A percentile compares a stretch with the other conserved stretches of the same genome.
These are phyloP conservation scores for Trichoderma brevicompactum DNA, from an alignment of 2,329 filamentous ascomycete species.

Conservation along the genomic window DNA sequence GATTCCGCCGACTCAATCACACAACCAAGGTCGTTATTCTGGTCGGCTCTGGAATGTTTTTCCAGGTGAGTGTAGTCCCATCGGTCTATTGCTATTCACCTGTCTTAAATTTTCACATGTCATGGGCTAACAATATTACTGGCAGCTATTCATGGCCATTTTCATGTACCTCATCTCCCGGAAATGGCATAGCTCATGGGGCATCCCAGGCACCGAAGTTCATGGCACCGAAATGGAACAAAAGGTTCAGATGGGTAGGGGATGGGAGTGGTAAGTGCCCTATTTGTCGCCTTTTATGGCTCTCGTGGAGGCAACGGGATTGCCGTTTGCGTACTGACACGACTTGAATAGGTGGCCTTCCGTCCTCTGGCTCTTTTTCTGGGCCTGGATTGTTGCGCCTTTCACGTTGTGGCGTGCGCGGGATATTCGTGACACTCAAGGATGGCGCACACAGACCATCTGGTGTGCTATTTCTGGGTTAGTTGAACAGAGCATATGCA, in stretches of 20 bases:
- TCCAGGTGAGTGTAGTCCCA: slow-evolving; percentile 53
- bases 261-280: slow-evolving; percentile 64
- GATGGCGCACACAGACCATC: slow-evolving; percentile 67
- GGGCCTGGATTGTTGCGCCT: slow-evolving; percentile 64
- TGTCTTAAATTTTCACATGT: background rate
- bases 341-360: slow-evolving; percentile 54
- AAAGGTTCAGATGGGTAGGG: slow-evolving; percentile 50
- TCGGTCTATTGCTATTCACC: background rate
- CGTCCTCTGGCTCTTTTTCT: slow-evolving; percentile 64
- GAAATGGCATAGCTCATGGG: slow-evolving; percentile 64
- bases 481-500: slow-evolving; percentile 27
- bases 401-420: slow-evolving; percentile 63
- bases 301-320: background rate
- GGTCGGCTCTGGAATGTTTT: slow-evolving; percentile 58
- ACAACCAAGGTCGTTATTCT: slow-evolving; percentile 51
- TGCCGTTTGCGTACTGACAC: background rate
- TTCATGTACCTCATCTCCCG: slow-evolving; percentile 64
- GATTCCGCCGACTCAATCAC: slow-evolving; percentile 45
- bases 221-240: slow-evolving; percentile 56
- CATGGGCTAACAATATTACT: slow-evolving; percentile 16
- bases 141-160: slow-evolving; percentile 59
- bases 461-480: slow-evolving; percentile 51
- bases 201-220: slow-evolving; percentile 64
- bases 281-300: background rate
- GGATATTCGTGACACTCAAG: slow-evolving; percentile 65